Base-by-base conservation (phyloP, 1,284 basidiomycete genomes). In the Austropuccinia psidii region DNA sequence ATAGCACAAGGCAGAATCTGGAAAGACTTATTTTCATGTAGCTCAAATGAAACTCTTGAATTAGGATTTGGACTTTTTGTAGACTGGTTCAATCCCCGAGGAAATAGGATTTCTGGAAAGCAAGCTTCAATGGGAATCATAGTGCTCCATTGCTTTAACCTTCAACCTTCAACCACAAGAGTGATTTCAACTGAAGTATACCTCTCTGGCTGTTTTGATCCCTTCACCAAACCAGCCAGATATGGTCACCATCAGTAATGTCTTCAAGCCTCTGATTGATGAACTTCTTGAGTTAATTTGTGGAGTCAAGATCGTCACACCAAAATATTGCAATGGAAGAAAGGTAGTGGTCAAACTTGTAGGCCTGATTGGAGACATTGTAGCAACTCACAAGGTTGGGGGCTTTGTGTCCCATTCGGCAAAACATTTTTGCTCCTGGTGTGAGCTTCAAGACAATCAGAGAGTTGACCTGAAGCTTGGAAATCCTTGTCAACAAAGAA, bases 351-450 rank as follows among this genome's bases (percentile, higher is more conserved):
- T 49, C 21, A 27, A 35, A 31, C 33, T 66, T 9, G 37, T 45
- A 27, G 5, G 17, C 3, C 29, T 66, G 15, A 27, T 50, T 5
- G 64, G 64, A 4, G 58, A 61, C 35, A 37, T 61, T 33, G 58
- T 61, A 4, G 58, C 58, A 7, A 61, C 58, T 4, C 58, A 61
- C 21, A 61, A 61, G 21, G 58, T 61, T 37, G 58, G 31, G 8
- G 58, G 58, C 9, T 61, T 39, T 43, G 58, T 35, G 7, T 61
- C 58, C 19, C 58, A 61, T 39, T 31, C 58, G 35, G 58, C 58
- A 61, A 39, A 5, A 39, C 7, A 43, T 4, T 39, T 39, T 7
- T 61, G 11, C 39, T 61, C 33, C 7, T 61, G n/a, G 15, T 61
- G 58, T 52, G 8, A 52, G n/a, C n/a, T n/a, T n/a, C n/a, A n/a